Evolutionary conservation across 805 yeast genomes (phyloP), one percentile per base, ranked within the genome.

Genomic region (Sugiyamaella marilandica): DNA sequence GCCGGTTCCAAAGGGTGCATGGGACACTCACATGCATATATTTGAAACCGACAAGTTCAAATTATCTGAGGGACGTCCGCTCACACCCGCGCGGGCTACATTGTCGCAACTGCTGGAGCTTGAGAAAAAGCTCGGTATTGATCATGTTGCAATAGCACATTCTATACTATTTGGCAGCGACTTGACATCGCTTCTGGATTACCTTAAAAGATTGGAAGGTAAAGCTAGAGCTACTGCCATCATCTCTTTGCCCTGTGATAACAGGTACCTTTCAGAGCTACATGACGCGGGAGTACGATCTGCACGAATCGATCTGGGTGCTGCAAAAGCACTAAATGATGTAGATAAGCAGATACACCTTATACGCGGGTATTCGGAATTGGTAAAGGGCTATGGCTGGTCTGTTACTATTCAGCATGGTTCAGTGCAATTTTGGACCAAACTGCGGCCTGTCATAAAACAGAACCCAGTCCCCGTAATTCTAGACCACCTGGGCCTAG

Each of bases 21-120:
- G 51, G 51, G 51, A 49, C 33, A 37, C 41, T 18, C 51, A 49
- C 14, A 47, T 49, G 34, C 47, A 39, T n/a, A 36, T 49, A 8
- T 19, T 41, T 10, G 47, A 41, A 16, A 33, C 19, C 14, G 37
- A 41, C 16, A 11, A 13, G n/a, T 41, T 14, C 47, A 47, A 47
- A 18, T 29, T 49, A 10, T 21, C 43, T 7, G n/a, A 21, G n/a
- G 21, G 21, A 16, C 26, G 26, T n/a, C 43, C 43, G 10, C 21
- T 18, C 24, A 21, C 26, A 7, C 43, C 43, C 3, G 21, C 18
- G 11, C 26, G 43, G 2, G 24, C 43, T 2, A 14, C 26, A 2
- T 5, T 39, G n/a, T 21, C 18, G 24, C 26, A 39, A 8, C 24
- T 39, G 2, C 10, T 39, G 24, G 21, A 39, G 24, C 21, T 39